Evolutionary conservation across 768 basidiomycete species (phyloP).

Genomic region (Termitomyces sp.): DNA sequence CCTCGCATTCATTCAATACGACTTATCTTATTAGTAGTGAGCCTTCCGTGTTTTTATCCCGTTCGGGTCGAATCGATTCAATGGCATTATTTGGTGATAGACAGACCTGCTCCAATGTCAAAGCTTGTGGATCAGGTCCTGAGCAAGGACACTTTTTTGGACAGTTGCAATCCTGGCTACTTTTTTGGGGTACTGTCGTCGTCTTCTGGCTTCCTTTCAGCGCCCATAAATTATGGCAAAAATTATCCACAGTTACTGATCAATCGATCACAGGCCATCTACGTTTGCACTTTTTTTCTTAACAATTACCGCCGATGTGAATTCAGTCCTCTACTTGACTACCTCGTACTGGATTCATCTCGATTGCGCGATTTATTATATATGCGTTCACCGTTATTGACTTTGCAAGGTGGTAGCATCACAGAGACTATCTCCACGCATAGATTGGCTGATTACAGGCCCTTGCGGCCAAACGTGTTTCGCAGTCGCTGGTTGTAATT

Average conservation of each 20-base stretch:
- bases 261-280: too few species aligned
- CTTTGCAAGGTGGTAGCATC: constrained; percentile 18
- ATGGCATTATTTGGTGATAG: too few species aligned
- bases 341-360: constrained; percentile 17
- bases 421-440: too few species aligned
- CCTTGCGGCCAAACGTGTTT: constrained; percentile 32
- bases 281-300: too few species aligned
- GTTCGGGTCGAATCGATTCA: too few species aligned
- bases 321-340: constrained; percentile 11
- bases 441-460: constrained; percentile 26
- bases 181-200: too few species aligned
- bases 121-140: constrained; percentile 14
- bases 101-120: too few species aligned
- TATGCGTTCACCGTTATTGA: constrained; percentile 28
- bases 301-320: too few species aligned
- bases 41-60: neutral
- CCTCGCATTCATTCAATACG: neutral
- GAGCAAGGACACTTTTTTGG: constrained; percentile 21
- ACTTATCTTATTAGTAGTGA: neutral
- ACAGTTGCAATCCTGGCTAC: constrained; percentile 33
- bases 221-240: too few species aligned
- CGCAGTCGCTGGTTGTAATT: constrained; percentile 16
- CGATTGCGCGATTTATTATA: constrained; percentile 32
- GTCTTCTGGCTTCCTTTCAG: too few species aligned
- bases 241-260: too few species aligned